These are phyloP conservation scores for Colletotrichum magnum DNA, from an alignment of 2,329 filamentous ascomycete species.

Conservation along the genomic window DNA sequence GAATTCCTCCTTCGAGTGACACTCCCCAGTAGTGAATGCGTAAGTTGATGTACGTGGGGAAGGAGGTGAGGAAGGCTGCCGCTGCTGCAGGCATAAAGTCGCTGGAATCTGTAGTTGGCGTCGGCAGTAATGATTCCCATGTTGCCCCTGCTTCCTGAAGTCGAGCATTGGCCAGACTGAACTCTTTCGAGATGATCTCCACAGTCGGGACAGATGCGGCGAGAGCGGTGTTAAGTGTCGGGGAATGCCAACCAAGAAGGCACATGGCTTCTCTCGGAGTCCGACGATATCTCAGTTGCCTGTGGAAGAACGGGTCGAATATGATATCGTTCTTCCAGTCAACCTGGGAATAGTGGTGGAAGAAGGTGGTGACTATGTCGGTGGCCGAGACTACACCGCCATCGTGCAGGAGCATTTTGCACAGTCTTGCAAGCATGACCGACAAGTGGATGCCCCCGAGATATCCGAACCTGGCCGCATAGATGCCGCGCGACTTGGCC, in stretches of 20 bases:
- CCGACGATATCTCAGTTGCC: constrained; percentile 65
- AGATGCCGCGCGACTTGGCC: constrained; percentile 74
- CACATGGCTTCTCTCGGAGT: constrained; percentile 72
- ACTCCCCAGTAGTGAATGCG: constrained; percentile 77
- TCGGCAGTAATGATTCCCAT: constrained; percentile 60
- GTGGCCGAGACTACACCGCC: constrained; percentile 57
- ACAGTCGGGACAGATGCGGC: constrained; percentile 68
- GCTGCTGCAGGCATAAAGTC: constrained; percentile 46
- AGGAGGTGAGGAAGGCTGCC: constrained; percentile 64
- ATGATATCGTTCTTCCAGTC: constrained; percentile 69
- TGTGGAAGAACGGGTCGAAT: constrained; percentile 73
- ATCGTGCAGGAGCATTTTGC: constrained; percentile 65
- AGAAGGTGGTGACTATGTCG: constrained; percentile 72
- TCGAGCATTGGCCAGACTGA: constrained; percentile 60
- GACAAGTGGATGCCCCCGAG: constrained; percentile 76
- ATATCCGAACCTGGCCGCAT: constrained; percentile 75
- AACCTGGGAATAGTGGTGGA: constrained; percentile 72
- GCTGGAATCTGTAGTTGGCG: not conserved
- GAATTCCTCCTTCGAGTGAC: constrained; percentile 66
- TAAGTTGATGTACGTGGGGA: constrained; percentile 71
- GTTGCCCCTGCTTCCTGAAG: constrained; percentile 53
- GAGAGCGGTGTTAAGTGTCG: constrained; percentile 71
- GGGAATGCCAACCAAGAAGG: constrained; percentile 73
- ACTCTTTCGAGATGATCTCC: constrained; percentile 64
- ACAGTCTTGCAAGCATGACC: constrained; percentile 71